Evolutionary conservation across 352 stramenopile genomes (phyloP).

Genomic region (Pythium rishiriense): DNA sequence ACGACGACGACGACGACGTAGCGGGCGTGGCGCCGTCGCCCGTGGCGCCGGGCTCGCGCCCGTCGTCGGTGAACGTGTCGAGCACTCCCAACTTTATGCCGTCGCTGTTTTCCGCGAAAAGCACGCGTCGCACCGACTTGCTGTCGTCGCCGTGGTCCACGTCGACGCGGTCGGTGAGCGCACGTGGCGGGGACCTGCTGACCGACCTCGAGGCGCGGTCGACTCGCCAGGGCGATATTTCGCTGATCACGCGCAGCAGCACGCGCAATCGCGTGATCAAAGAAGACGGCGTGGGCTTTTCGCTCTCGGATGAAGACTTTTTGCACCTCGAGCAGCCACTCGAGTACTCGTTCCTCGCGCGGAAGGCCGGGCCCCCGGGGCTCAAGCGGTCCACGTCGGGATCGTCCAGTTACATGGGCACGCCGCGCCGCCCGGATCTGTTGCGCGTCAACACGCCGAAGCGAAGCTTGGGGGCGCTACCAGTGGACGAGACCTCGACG

Average conservation of each 20-base stretch:
- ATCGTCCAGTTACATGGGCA: not conserved
- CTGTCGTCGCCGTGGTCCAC: conserved; percentile 43
- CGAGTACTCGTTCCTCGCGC: conserved; percentile 16
- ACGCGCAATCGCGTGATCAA: conserved; percentile 33
- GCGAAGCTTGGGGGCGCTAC: not conserved
- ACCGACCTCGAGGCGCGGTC: conserved; percentile 37
- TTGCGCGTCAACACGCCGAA: conserved; percentile 7
- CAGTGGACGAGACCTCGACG: too few species aligned
- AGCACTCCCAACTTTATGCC: conserved; percentile 17
- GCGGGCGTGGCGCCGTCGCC: conserved; percentile 19
- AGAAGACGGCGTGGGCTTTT: conserved; percentile 30
- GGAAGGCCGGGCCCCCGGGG: conserved; percentile 3
- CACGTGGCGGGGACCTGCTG: conserved; percentile 15
- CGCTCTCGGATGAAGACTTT: conserved; percentile 30
- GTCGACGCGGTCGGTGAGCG: conserved; percentile 10
- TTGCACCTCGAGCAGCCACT: conserved; percentile 49
- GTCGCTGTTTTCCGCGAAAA: conserved; percentile 24
- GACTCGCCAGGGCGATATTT: conserved; percentile 23
- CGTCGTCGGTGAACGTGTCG: conserved; percentile 8
- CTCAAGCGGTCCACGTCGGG: conserved; percentile 6
- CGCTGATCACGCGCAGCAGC: conserved; percentile 26
- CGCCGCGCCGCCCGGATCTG: not conserved
- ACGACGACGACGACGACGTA: conserved; percentile 5
- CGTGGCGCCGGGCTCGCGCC: conserved; percentile 27
- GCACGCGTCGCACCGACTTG: conserved; percentile 39